Conservation (phyloP, 1,139 yeast species). For the Oligophagozyma castellii region DNA sequence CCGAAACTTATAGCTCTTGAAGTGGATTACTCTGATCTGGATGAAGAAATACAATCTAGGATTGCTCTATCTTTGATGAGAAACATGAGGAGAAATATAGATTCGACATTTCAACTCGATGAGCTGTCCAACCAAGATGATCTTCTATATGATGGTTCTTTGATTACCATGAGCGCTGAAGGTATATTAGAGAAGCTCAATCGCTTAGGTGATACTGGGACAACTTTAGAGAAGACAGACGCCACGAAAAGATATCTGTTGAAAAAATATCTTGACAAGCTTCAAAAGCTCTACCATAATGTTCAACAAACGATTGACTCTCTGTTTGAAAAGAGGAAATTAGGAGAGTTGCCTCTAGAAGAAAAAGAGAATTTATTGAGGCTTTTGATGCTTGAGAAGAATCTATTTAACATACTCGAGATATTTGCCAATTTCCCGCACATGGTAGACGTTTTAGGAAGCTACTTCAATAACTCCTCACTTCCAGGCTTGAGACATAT, state of each 20-base stretch:
- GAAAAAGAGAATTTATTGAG: slow-evolving; percentile 56
- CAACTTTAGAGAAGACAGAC: slow-evolving; percentile 19
- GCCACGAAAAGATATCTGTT: slow-evolving; percentile 27
- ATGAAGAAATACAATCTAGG: slow-evolving; percentile 58
- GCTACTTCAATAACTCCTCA: slow-evolving; percentile 1
- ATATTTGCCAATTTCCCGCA: slow-evolving; percentile 28
- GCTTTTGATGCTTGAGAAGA: slow-evolving; percentile 47
- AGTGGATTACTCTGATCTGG: slow-evolving; percentile 50
- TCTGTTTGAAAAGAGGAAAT: slow-evolving; percentile 41
- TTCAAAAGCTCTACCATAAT: slow-evolving; percentile 38
- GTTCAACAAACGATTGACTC: slow-evolving; percentile 46
- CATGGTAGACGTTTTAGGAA: slow-evolving; percentile 8
- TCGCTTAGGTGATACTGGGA: slow-evolving; percentile 9
- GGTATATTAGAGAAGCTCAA: slow-evolving; percentile 31
- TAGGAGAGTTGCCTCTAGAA: slow-evolving; percentile 41
- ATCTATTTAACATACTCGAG: slow-evolving; percentile 47
- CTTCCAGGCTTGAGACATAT: slow-evolving; percentile 9
- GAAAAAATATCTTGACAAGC: slow-evolving; percentile 35
- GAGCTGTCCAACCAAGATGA: slow-evolving; percentile 29
- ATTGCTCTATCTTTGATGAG: slow-evolving; percentile 71
- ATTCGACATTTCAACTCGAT: slow-evolving; percentile 26
- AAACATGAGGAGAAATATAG: slow-evolving; percentile 54
- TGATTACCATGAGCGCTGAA: slow-evolving; percentile 51
- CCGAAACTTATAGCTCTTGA: slow-evolving; percentile 53
- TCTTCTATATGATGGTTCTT: slow-evolving; percentile 35